Percentiles rank a stretch among this genome's conserved stretches.
Evolutionary conservation across 305 asterid species (phyloP).

Genomic region (Fraxinus ornus): DNA sequence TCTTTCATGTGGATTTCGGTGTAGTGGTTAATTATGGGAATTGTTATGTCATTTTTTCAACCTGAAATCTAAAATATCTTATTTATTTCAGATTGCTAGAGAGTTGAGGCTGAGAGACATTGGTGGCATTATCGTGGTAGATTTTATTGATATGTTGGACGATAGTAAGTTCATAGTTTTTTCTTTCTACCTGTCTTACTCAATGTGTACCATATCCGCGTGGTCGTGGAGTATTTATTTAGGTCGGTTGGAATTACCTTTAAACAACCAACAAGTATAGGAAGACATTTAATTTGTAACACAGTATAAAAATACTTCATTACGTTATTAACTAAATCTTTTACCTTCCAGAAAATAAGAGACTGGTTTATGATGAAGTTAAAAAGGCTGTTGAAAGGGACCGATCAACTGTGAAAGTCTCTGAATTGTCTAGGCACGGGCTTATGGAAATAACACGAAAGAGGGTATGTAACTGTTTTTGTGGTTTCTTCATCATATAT

Average conservation of each 20-base stretch:
- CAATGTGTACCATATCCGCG: background rate
- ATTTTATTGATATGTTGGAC: slow-evolving; percentile 96
- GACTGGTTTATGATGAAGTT: slow-evolving; percentile 86
- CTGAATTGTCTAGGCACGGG: slow-evolving; percentile 84
- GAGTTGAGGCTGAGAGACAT: slow-evolving; percentile 95
- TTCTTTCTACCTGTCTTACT: slow-evolving; percentile 13
- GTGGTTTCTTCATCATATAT: background rate
- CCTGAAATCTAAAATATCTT: slow-evolving; percentile 22
- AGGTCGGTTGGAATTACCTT: background rate
- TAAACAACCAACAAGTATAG: slow-evolving; percentile 12
- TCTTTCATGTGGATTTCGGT: slow-evolving; percentile 1
- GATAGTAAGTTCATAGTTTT: slow-evolving; percentile 63
- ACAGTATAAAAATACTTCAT: background rate
- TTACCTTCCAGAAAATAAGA: slow-evolving; percentile 70
- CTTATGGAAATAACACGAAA: slow-evolving; percentile 97
- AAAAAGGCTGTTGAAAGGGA: slow-evolving; percentile 83
- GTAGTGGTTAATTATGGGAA: slow-evolving; percentile 1
- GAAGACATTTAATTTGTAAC: slow-evolving; percentile 16
- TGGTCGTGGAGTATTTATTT: slow-evolving; percentile 1
- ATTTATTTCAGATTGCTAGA: slow-evolving; percentile 81
- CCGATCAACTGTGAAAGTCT: slow-evolving; percentile 83
- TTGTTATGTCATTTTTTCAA: slow-evolving; percentile 18
- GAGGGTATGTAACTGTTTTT: slow-evolving; percentile 55
- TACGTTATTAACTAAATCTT: slow-evolving; percentile 15
- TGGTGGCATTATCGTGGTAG: slow-evolving; percentile 97